Evolutionary conservation across 768 basidiomycete genomes (phyloP), one percentile per base, ranked within the genome.

Genomic region (Chalciporus pseudorubinellus): DNA sequence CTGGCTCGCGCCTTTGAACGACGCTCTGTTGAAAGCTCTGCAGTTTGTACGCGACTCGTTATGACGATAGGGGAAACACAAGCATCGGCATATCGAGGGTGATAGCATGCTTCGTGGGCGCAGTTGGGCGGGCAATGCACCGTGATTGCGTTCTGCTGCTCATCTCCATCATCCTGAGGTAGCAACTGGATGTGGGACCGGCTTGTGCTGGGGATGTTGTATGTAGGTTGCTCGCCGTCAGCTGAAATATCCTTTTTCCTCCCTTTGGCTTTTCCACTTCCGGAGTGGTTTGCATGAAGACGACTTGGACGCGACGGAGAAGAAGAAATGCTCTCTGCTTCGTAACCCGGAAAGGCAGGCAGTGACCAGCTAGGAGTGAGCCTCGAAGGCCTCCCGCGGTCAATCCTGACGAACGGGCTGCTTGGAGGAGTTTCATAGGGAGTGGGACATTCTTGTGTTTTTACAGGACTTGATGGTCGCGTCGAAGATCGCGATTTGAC

Each of bases 41-140:
- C 18, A 7, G 40, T n/a, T 19, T 44, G 43, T 28, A 28, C 4
- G n/a, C 19, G 21, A 50, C 44, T 12, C 18, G 45, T 44, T 43
- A 36, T 9, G 46, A 59, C 46, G 14, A 63, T 67, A 1, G 66
- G 66, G 26, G 66, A 67, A 43, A 67, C 66, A 39, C 49, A 54
- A 29, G 55, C 59, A 43, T 67, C 66, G n/a, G 53, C 61, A 20
- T 69, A 65, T 57, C 41, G 61, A 33, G 57, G 18, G 31, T 16
- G 10, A 44, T 45, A 39, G 19, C 59, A 61, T 54, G 45, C 46
- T 33, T 58, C 45, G 39, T 65, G 65, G 19, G 9, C 38, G 29
- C 65, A 67, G 7, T 39, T 44, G 10, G 51, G 51, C 39, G 56
- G 63, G 24, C 59, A 68, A 36, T 51, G 53, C 16, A 66, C 44